Evolutionary conservation across 2,329 filamentous ascomycete species (phyloP).

Genomic region (Claviceps sorghi): DNA sequence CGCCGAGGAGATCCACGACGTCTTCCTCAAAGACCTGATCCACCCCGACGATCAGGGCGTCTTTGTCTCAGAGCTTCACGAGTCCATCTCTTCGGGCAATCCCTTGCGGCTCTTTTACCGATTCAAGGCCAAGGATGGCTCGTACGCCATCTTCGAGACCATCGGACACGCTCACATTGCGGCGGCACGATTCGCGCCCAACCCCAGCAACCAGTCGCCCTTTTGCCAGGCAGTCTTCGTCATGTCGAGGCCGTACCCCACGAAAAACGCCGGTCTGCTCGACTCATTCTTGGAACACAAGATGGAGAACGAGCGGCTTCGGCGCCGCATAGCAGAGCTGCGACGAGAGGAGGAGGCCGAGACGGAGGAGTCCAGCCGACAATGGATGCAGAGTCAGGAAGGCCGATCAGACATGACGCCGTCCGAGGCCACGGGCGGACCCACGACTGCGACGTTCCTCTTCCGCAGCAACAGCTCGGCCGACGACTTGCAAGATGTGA

Average conservation of each 20-base stretch:
- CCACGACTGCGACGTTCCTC: conserved; percentile 16
- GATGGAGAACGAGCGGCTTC: conserved; percentile 82
- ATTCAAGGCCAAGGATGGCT: conserved; percentile 58
- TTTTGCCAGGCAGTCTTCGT: conserved; percentile 87
- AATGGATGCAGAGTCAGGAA: conserved; percentile 46
- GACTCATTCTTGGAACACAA: conserved; percentile 95
- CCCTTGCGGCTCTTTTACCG: conserved; percentile 75
- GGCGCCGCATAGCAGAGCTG: conserved; percentile 70
- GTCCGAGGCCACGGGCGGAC: conserved; percentile 29
- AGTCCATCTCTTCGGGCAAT: conserved; percentile 71
- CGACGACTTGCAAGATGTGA: conserved; percentile 35
- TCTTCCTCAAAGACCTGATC: conserved; percentile 66
- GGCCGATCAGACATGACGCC: conserved; percentile 37
- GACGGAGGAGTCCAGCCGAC: conserved; percentile 47
- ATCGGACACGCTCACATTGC: conserved; percentile 83
- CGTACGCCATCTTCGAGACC: conserved; percentile 74
- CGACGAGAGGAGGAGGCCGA: conserved; percentile 77
- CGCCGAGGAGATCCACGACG: conserved; percentile 54
- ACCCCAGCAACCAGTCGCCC: conserved; percentile 47
- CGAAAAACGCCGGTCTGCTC: conserved; percentile 68
- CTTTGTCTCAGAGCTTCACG: conserved; percentile 78
- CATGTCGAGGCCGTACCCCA: conserved; percentile 81
- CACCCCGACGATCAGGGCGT: conserved; percentile 74
- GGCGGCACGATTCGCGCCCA: conserved; percentile 47
- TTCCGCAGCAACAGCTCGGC: conserved; percentile 15